Percentiles rank a stretch among this genome's conserved stretches.
These are phyloP conservation scores for Carallia brachiata DNA, from an alignment of 345 rosid genomes.

Conservation along the genomic window DNA sequence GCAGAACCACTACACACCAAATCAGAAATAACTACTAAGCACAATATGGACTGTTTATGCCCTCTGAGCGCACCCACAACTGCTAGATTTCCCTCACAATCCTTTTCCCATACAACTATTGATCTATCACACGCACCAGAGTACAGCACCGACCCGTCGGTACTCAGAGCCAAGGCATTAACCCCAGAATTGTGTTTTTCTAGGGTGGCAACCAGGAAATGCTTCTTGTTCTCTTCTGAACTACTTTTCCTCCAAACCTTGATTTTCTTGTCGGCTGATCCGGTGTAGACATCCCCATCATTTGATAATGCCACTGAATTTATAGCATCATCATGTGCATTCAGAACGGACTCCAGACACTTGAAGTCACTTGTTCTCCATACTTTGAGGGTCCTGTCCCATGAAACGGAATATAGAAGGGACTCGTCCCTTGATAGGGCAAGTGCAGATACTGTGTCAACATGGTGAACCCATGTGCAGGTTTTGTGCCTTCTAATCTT, in stretches of 20 bases:
- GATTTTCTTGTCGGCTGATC: slow-evolving; percentile 78
- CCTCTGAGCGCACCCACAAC: slow-evolving; percentile 64
- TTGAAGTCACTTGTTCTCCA: slow-evolving; percentile 84
- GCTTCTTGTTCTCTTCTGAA: slow-evolving; percentile 43
- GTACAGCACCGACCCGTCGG: slow-evolving; percentile 48
- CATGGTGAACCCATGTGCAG: slow-evolving; percentile 84
- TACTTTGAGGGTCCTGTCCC: slow-evolving; percentile 87
- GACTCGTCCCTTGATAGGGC: slow-evolving; percentile 66
- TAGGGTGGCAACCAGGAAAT: slow-evolving; percentile 45
- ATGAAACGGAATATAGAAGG: slow-evolving; percentile 81
- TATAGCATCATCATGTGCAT: slow-evolving; percentile 86
- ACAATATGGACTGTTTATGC: slow-evolving; percentile 68
- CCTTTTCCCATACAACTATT: slow-evolving; percentile 69
- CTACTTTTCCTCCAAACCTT: slow-evolving; percentile 67
- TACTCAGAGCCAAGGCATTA: slow-evolving; percentile 71
- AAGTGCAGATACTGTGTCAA: slow-evolving; percentile 75
- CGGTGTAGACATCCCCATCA: slow-evolving; percentile 70
- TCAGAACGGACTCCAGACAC: slow-evolving; percentile 74
- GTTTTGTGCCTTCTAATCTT: slow-evolving; percentile 72
- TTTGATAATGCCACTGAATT: slow-evolving; percentile 62
- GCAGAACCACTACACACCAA: slow-evolving; percentile 85
- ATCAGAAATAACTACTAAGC: slow-evolving; percentile 53
- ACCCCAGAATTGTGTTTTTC: slow-evolving; percentile 75
- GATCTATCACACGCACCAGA: slow-evolving; percentile 80
- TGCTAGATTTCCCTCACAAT: slow-evolving; percentile 35